Evolutionary conservation across 345 rosid genomes (phyloP).

Genomic region (Fremontodendron californicum): DNA sequence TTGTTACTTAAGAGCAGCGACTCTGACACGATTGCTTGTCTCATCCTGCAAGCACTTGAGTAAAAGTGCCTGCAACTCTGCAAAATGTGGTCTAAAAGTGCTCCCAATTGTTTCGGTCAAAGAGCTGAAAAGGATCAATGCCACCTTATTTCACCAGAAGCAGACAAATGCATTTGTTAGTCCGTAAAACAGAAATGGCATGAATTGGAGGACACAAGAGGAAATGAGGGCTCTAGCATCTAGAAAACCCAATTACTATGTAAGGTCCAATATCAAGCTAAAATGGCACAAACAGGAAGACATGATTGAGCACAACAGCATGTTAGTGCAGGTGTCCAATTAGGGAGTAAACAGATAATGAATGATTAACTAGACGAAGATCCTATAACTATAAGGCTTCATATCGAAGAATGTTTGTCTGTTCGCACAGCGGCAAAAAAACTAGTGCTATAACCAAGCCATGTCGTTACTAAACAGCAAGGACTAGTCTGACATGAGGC

Average conservation of each 20-base stretch:
- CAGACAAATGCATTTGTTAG: conserved; percentile 8
- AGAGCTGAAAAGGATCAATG: conserved; percentile 95
- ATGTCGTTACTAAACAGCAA: no score
- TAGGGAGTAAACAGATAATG: no score
- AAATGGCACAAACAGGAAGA: background rate
- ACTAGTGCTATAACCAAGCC: no score
- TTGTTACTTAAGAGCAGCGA: conserved; percentile 93
- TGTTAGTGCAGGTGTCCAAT: background rate
- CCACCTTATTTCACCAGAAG: conserved; percentile 56
- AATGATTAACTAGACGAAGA: background rate
- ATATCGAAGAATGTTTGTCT: background rate
- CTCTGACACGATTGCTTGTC: conserved; percentile 86
- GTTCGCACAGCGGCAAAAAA: background rate
- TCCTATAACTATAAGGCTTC: no score
- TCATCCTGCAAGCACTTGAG: conserved; percentile 93
- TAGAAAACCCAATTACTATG: background rate
- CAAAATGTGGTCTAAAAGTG: conserved; percentile 78
- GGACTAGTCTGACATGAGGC: no score
- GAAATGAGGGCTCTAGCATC: background rate
- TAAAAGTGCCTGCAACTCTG: conserved; percentile 84
- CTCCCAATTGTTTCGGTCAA: conserved; percentile 94
- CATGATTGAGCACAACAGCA: background rate
- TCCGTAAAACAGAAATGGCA: background rate
- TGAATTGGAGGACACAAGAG: background rate
- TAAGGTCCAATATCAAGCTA: background rate